Conservation (phyloP, 768 basidiomycete genomes). For the Lactarius evosmus region DNA sequence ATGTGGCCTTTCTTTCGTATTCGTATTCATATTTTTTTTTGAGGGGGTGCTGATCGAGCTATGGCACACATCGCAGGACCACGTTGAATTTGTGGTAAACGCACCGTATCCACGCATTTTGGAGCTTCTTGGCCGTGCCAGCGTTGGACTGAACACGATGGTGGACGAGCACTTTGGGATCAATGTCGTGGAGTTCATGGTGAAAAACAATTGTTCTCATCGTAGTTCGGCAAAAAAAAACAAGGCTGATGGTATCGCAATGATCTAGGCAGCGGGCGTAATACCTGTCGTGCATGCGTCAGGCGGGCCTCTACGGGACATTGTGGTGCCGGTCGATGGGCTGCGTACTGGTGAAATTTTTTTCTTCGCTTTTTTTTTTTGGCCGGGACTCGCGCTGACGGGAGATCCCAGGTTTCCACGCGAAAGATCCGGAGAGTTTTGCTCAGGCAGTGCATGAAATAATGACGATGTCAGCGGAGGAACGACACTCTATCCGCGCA, state of each 20-base stretch:
- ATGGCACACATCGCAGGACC: slow-evolving; percentile 42
- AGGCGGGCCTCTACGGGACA: slow-evolving; percentile 88
- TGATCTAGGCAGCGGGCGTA: slow-evolving; percentile 79
- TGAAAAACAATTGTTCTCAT: slow-evolving; percentile 35
- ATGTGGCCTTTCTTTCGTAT: slow-evolving; percentile 12
- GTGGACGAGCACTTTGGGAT: slow-evolving; percentile 98
- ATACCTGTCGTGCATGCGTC: slow-evolving; percentile 92
- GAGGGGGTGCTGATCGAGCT: neutral
- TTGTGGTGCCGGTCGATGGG: slow-evolving; percentile 76
- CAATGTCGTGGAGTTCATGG: slow-evolving; percentile 97
- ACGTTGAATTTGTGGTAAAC: slow-evolving; percentile 79
- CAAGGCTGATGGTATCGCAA: neutral
- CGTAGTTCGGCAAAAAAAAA: neutral
- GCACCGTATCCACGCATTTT: slow-evolving; percentile 73
- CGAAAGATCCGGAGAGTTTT: slow-evolving; percentile 59
- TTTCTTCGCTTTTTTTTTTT: neutral
- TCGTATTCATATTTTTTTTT: slow-evolving; percentile 13
- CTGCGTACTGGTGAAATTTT: slow-evolving; percentile 56
- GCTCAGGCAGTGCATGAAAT: slow-evolving; percentile 63
- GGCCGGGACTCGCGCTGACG: neutral
- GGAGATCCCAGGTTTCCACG: slow-evolving; percentile 68
- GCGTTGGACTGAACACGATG: slow-evolving; percentile 93
- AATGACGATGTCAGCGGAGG: slow-evolving; percentile 51
- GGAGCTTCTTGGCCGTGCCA: slow-evolving; percentile 65
- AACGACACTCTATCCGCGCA: slow-evolving; percentile 59